Percentiles rank a stretch among this genome's conserved stretches.
Evolutionary conservation across 2,329 filamentous ascomycete species (phyloP).

Genomic region (Colletotrichum coccodes): DNA sequence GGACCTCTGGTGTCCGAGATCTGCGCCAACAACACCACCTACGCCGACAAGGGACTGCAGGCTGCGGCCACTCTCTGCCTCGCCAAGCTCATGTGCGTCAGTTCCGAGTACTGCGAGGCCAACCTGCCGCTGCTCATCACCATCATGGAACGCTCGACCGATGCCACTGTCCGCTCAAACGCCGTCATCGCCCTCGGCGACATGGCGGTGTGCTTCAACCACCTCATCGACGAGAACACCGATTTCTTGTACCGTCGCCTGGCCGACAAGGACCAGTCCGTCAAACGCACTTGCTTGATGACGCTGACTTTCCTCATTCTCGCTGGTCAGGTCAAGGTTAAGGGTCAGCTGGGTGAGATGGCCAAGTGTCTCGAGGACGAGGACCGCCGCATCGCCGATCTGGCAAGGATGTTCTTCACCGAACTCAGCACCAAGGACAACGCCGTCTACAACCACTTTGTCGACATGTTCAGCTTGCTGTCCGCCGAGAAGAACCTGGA

Average conservation of each 20-base stretch:
- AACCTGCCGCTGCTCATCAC: constrained; percentile 95
- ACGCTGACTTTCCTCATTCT: constrained; percentile 97
- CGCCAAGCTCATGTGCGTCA: constrained; percentile 99
- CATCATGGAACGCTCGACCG: constrained; percentile 93
- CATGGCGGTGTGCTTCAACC: constrained; percentile 99
- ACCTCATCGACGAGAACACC: constrained; percentile 98
- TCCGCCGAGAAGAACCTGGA: constrained; percentile 83
- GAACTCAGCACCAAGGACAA: constrained; percentile 98
- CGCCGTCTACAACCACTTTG: constrained; percentile 98
- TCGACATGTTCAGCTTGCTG: constrained; percentile 97
- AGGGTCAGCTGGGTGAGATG: constrained; percentile 98
- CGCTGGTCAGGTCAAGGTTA: constrained; percentile 98
- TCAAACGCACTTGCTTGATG: constrained; percentile 98
- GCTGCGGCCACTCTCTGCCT: constrained; percentile 93
- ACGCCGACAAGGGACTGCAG: constrained; percentile 89
- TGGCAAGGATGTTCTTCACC: constrained; percentile 98
- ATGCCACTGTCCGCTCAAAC: constrained; percentile 93
- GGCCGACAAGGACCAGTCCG: constrained; percentile 86
- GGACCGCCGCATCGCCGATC: constrained; percentile 93
- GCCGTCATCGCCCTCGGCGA: constrained; percentile 96
- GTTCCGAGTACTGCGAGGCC: constrained; percentile 92
- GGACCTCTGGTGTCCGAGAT: constrained; percentile 93
- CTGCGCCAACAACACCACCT: constrained; percentile 92
- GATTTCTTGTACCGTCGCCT: constrained; percentile 96
- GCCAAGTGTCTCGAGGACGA: constrained; percentile 97